Evolutionary conservation across 2,329 filamentous ascomycete genomes (phyloP), one percentile per base, ranked within the genome.

Genomic region (Apiospora aurea): DNA sequence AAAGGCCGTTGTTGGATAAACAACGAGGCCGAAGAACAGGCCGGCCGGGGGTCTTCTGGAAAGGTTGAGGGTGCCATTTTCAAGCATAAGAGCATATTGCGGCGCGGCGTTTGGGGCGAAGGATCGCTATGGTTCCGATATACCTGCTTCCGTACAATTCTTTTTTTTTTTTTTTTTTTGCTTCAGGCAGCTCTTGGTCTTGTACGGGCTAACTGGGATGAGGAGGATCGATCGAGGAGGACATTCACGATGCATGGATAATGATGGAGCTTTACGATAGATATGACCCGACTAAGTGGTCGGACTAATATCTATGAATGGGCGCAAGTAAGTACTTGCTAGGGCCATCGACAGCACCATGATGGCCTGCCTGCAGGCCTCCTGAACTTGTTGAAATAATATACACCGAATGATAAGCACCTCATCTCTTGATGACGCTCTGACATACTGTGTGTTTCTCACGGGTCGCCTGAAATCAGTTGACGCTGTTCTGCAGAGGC

Each of bases 1-100:
- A 88, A 97, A 97, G 87, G 91, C 91, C 71, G 95, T 98, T 24
- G 92, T 92, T 71, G 89, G 90, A 61, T 92, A 80, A 81, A n/a
- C 10, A 46, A 70, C 21, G 43, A 49, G 66, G 18, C 57, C 34
- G 34, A n/a, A 38, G 57, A 24, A 64, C 29, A 41, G 10, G 57
- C 34, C 21, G 47, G 34, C 21, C 13, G 21, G 18, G 57, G 34
- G 18, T 41, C 57, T 14, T 64, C 34, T 64, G 57, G 57, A n/a
- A 64, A 21, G 57, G 57, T 41, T 64, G 34, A 64, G 57, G 21
- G 57, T 64, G 34, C 57, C 57, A 64, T 64, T 64, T 64, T 64
- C 57, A 41, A 64, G 57, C 34, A 64, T 64, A 64, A 64, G 57
- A 41, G 57, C 57, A 64, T 64, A 64, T 64, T 64, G 57, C 57